phyloP scores from a whole-genome alignment of 78 protist genomes.

The Dictyostelium citrinum region DNA sequence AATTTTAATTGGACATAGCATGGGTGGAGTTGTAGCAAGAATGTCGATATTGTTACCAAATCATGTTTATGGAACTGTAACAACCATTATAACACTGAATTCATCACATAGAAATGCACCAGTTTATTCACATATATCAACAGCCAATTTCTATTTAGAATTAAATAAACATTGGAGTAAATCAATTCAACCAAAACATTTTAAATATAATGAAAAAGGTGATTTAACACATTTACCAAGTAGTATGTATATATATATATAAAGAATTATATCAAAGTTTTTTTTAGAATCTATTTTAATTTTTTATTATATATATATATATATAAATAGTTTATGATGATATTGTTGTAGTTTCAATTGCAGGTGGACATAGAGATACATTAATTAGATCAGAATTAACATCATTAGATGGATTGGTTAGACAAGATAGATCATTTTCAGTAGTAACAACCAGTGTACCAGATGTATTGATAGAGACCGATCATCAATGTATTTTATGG shows the following conservation, averaged over 20 bases:
- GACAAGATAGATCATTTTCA: conserved; percentile 29
- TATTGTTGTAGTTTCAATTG: conserved; percentile 62
- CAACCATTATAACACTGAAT: conserved; percentile 73
- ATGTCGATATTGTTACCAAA: conserved; percentile 48
- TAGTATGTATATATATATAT: too few species aligned
- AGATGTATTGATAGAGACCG: conserved; percentile 69
- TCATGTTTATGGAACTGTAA: conserved; percentile 67
- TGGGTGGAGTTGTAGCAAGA: conserved; percentile 84
- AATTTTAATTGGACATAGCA: conserved; percentile 76
- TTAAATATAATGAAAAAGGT: conserved; percentile 32
- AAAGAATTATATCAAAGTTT: too few species aligned
- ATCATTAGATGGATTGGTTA: conserved; percentile 70
- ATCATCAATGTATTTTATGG: conserved; percentile 80
- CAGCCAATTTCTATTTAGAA: conserved; percentile 33
- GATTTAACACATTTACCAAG: conserved; percentile 33
- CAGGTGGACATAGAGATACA: conserved; percentile 80
- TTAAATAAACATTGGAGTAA: conserved; percentile 72
- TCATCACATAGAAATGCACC: conserved; percentile 80
- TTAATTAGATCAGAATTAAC: conserved; percentile 66
- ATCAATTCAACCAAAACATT: conserved; percentile 55
- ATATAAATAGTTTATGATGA: conserved; percentile 24
- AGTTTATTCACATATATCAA: conserved; percentile 48
- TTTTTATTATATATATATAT: background rate
- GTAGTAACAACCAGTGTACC: conserved; percentile 67
- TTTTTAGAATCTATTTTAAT: background rate